Conservation (phyloP, 257 asterid species). For the Marsdenia floribunda region DNA sequence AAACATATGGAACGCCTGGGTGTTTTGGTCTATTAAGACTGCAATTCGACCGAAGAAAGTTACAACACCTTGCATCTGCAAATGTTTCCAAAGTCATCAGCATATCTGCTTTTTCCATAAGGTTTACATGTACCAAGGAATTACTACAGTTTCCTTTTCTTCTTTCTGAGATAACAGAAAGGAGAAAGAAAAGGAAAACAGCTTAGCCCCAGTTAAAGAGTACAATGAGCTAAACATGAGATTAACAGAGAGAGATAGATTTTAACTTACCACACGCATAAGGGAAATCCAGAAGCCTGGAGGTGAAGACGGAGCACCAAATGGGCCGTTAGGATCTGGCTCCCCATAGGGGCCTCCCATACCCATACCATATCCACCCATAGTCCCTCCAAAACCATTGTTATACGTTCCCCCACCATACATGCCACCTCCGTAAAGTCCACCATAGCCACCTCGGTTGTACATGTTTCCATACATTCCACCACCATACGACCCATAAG, state of each 20-base stretch:
- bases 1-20: constrained; percentile 89
- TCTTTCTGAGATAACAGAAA: not conserved
- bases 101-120: not conserved
- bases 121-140: not conserved
- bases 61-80: constrained; percentile 82
- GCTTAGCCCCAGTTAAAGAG: not conserved
- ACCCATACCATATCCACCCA: constrained; percentile 29
- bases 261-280: constrained; percentile 77
- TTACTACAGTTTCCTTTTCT: not conserved
- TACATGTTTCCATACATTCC: constrained; percentile 88
- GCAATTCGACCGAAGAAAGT: constrained; percentile 76
- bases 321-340: constrained; percentile 94
- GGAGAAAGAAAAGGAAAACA: not conserved
- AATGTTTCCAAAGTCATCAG: constrained; percentile 15
- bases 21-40: constrained; percentile 76
- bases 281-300: constrained; percentile 87
- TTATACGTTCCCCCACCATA: constrained; percentile 67
- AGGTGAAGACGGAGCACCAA: constrained; percentile 81
- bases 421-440: constrained; percentile 74
- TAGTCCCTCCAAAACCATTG: constrained; percentile 55
- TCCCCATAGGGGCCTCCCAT: constrained; percentile 80
- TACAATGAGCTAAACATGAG: not conserved
- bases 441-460: constrained; percentile 60
- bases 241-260: not conserved
- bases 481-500: constrained; percentile 41